Conservation (phyloP, 2,329 filamentous ascomycete genomes). For the Mycocentrospora acerina region DNA sequence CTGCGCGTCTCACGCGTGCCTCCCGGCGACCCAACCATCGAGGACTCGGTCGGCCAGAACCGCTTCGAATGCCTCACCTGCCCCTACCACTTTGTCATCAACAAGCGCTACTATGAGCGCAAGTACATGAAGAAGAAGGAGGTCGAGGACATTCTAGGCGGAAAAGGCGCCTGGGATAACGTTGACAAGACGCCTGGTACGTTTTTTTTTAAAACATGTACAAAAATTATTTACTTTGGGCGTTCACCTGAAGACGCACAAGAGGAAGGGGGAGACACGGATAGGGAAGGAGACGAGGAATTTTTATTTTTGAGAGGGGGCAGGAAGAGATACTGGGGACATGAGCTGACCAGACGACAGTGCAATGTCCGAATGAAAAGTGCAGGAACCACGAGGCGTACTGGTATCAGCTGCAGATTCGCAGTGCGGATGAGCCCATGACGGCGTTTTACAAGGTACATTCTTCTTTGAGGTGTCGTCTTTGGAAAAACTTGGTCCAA, state of each 20-base stretch:
- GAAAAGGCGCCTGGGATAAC: conserved; percentile 85
- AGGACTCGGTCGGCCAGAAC: conserved; percentile 57
- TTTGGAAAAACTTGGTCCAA: too few species aligned
- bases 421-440: conserved; percentile 97
- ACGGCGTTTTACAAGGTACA: conserved; percentile 87
- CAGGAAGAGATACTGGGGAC: too few species aligned
- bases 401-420: conserved; percentile 96
- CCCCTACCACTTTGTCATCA: conserved; percentile 85
- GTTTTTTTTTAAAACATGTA: background rate
- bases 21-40: conserved; percentile 40
- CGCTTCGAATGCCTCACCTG: conserved; percentile 95
- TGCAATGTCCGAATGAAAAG: conserved; percentile 77
- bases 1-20: conserved; percentile 66
- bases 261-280: background rate
- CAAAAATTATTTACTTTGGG: background rate
- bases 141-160: conserved; percentile 86
- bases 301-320: too few species aligned
- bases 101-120: conserved; percentile 78
- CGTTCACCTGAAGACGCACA: too few species aligned
- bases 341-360: conserved; percentile 44
- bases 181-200: conserved; percentile 74
- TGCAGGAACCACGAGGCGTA: conserved; percentile 85
- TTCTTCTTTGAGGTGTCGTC: background rate
- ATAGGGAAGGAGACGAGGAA: background rate
- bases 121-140: conserved; percentile 80